These are phyloP conservation scores for Hypoxylon lienhwacheense DNA, from an alignment of 495 filamentous ascomycete species.

Conservation along the genomic window DNA sequence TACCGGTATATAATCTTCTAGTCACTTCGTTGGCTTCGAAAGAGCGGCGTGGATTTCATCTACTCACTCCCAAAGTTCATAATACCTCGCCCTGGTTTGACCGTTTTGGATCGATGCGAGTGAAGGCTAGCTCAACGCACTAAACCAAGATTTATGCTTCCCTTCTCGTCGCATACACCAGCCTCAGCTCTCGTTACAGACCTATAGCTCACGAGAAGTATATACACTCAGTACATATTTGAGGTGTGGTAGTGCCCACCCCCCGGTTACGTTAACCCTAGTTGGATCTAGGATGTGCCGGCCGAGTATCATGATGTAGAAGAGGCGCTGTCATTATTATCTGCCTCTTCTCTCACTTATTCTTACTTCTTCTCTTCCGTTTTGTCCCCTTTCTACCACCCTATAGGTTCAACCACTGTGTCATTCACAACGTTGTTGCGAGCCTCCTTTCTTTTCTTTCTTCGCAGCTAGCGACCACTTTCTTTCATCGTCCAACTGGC, in stretches of 20 bases:
- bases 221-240: slow-evolving; percentile 3
- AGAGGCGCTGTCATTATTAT: slow-evolving; percentile 39
- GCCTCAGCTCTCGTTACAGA: slow-evolving; percentile 30
- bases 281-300: slow-evolving; percentile 28
- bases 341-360: slow-evolving; percentile 27
- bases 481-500: slow-evolving; percentile 60
- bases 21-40: slow-evolving; percentile 3
- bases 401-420: slow-evolving; percentile 45
- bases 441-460: slow-evolving; percentile 51
- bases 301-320: slow-evolving; percentile 36
- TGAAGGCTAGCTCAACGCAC: slow-evolving; percentile 30
- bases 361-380: slow-evolving; percentile 40
- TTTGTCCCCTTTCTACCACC: slow-evolving; percentile 45
- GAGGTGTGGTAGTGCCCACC: slow-evolving; percentile 26
- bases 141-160: slow-evolving; percentile 37
- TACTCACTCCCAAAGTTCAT: neutral
- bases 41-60: slow-evolving; percentile 5
- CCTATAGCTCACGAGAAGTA: slow-evolving; percentile 13
- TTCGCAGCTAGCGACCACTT: slow-evolving; percentile 58
- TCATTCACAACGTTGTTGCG: slow-evolving; percentile 52
- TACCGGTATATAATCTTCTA: neutral
- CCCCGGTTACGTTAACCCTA: slow-evolving; percentile 28
- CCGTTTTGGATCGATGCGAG: slow-evolving; percentile 35
- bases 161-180: slow-evolving; percentile 37
- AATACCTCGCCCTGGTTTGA: slow-evolving; percentile 12